Evolutionary conservation across 768 basidiomycete genomes (phyloP).

Genomic region (Atractiella rhizophila): DNA sequence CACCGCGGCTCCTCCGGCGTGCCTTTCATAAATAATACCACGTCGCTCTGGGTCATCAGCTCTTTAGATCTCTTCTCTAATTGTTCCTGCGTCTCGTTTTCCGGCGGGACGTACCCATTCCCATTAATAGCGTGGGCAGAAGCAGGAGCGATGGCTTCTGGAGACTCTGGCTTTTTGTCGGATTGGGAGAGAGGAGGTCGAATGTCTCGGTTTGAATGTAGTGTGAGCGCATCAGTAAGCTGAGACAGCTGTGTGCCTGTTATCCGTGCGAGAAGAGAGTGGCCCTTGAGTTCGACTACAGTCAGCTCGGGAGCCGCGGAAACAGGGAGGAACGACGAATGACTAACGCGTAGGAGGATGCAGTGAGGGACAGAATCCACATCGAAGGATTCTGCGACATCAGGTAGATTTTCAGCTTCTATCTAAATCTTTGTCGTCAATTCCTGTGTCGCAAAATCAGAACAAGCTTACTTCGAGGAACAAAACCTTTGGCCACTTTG

Average conservation of each 20-base stretch:
- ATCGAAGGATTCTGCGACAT: conserved; percentile 78
- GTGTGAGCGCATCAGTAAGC: conserved; percentile 37
- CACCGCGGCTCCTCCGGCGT: conserved; percentile 50
- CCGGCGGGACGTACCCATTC: background rate
- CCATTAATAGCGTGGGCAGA: conserved; percentile 7
- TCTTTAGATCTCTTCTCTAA: conserved; percentile 36
- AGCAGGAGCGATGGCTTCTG: conserved; percentile 17
- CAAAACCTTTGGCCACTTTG: conserved; percentile 40
- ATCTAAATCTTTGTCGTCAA: conserved; percentile 28
- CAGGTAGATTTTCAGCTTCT: conserved; percentile 51
- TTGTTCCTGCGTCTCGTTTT: conserved; percentile 35
- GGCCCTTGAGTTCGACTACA: too few species aligned
- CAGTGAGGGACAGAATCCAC: conserved; percentile 71
- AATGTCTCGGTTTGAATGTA: conserved; percentile 21
- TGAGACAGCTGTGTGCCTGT: conserved; percentile 49
- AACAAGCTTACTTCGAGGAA: conserved; percentile 38
- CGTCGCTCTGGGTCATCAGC: conserved; percentile 50
- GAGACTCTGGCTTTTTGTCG: conserved; percentile 22
- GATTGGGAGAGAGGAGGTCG: conserved; percentile 33
- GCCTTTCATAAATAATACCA: conserved; percentile 84
- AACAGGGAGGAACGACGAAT: too few species aligned
- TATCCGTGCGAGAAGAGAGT: conserved; percentile 53
- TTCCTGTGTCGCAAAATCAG: background rate
- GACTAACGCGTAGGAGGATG: conserved; percentile 46
- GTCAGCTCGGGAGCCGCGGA: too few species aligned